phyloP scores from a whole-genome alignment of 1,284 basidiomycete species.

The Stereum hirsutum region DNA sequence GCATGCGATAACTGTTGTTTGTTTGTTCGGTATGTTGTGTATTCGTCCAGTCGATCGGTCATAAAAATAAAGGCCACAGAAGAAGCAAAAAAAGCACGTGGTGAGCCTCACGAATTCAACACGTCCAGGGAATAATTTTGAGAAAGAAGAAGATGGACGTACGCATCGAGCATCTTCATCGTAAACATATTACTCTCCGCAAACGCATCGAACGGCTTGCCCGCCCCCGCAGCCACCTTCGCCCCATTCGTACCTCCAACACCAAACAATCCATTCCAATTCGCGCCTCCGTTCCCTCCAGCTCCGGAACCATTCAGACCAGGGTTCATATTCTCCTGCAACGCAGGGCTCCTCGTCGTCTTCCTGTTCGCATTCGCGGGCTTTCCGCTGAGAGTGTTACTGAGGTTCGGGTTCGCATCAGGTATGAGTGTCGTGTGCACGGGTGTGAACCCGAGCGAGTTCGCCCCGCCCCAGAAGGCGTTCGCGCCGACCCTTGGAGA shows the following conservation, averaged over 20 bases:
- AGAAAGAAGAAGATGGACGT: constrained; percentile 24
- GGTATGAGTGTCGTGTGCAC: constrained; percentile 83
- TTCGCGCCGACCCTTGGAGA: constrained; percentile 41
- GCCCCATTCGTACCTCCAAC: no score
- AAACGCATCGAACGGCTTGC: constrained; percentile 53
- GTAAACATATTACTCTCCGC: constrained; percentile 73
- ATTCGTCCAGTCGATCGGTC: constrained; percentile 6
- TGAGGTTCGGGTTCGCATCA: constrained; percentile 30
- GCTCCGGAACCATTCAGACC: constrained; percentile 42
- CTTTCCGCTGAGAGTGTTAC: no score
- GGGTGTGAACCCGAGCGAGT: constrained; percentile 65
- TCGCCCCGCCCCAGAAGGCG: constrained; percentile 70
- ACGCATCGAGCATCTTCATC: constrained; percentile 76
- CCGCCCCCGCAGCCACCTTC: constrained; percentile 3
- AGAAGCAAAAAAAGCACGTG: not conserved
- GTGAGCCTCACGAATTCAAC: not conserved
- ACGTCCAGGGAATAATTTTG: no score
- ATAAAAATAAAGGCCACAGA: constrained; percentile 2
- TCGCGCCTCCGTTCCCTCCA: no score
- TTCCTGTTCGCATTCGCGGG: constrained; percentile 14
- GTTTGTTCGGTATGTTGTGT: no score
- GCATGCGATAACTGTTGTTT: constrained; percentile 71
- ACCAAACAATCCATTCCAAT: no score
- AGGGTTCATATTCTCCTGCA: constrained; percentile 81
- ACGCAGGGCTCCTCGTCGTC: constrained; percentile 16